Evolutionary conservation across 257 asterid genomes (phyloP).

Genomic region (Coffea eugenioides): DNA sequence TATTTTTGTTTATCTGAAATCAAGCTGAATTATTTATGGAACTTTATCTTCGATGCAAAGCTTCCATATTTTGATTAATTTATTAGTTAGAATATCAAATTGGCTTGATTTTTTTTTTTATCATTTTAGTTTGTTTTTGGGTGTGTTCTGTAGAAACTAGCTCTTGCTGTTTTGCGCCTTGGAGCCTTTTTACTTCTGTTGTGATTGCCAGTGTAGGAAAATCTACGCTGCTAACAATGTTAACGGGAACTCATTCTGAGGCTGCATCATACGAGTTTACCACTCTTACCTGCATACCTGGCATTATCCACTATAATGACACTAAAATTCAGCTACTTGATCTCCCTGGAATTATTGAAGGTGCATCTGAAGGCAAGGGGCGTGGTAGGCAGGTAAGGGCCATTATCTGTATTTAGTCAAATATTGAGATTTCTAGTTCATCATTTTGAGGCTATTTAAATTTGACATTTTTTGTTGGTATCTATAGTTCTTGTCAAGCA

Average conservation of each 20-base stretch:
- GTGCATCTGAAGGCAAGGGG: constrained; percentile 99
- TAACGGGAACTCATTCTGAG: constrained; percentile 99
- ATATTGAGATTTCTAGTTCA: not conserved
- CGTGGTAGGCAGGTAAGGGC: constrained; percentile 94
- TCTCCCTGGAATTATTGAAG: constrained; percentile 99
- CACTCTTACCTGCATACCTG: constrained; percentile 98
- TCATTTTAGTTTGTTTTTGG: not conserved
- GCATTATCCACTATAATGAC: constrained; percentile 91
- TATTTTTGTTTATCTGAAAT: constrained; percentile 1
- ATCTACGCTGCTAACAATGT: constrained; percentile 89
- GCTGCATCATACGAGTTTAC: constrained; percentile 98
- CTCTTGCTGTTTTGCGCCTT: not conserved
- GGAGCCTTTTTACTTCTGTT: constrained; percentile 3
- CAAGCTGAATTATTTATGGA: not conserved
- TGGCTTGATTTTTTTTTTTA: not conserved
- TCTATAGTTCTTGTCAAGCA: not conserved
- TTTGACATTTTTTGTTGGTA: not conserved
- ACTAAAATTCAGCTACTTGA: constrained; percentile 97
- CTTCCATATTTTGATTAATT: no score
- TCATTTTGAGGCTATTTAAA: not conserved
- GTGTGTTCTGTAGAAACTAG: no score
- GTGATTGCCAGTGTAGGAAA: constrained; percentile 75
- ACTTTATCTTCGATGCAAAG: not conserved
- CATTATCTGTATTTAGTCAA: not conserved
- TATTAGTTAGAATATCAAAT: not conserved